These are phyloP conservation scores for Arthrobotrys pseudoclavata DNA, from an alignment of 2,329 filamentous ascomycete species.

Conservation along the genomic window DNA sequence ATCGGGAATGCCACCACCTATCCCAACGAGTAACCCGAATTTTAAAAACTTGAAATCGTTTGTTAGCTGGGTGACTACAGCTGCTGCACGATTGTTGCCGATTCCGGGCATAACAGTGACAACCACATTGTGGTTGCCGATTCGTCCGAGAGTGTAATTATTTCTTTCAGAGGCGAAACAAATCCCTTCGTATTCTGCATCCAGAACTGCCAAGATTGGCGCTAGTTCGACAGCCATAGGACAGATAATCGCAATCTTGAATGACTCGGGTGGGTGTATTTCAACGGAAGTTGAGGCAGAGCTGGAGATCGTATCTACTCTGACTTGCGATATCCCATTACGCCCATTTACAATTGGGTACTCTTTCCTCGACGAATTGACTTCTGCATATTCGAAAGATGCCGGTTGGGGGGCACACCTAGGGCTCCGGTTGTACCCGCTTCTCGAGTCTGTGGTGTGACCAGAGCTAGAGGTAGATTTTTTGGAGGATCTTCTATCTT, in stretches of 20 bases:
- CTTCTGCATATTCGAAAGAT: not conserved
- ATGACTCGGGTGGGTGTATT: conserved; percentile 14
- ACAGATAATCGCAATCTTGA: conserved; percentile 30
- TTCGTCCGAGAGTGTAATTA: conserved; percentile 36
- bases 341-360: not conserved
- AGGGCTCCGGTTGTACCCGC: not conserved
- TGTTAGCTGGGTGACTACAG: conserved; percentile 28
- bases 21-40: conserved; percentile 63
- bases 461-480: not conserved
- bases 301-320: not conserved
- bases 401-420: not conserved
- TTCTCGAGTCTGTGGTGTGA: not conserved
- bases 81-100: conserved; percentile 29
- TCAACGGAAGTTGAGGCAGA: not conserved
- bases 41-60: conserved; percentile 34
- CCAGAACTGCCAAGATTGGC: conserved; percentile 29
- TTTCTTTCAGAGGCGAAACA: conserved; percentile 1
- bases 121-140: conserved; percentile 39
- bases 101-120: conserved; percentile 32
- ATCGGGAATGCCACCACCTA: conserved; percentile 63
- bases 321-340: not conserved
- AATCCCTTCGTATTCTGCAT: conserved; percentile 9
- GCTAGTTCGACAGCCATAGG: conserved; percentile 37
- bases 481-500: not conserved
- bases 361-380: conserved; percentile 1